A percentile compares a stretch with the other conserved stretches of the same genome.
Evolutionary conservation across 2,329 filamentous ascomycete species (phyloP).

Genomic region (Colletotrichum higginsianum): DNA sequence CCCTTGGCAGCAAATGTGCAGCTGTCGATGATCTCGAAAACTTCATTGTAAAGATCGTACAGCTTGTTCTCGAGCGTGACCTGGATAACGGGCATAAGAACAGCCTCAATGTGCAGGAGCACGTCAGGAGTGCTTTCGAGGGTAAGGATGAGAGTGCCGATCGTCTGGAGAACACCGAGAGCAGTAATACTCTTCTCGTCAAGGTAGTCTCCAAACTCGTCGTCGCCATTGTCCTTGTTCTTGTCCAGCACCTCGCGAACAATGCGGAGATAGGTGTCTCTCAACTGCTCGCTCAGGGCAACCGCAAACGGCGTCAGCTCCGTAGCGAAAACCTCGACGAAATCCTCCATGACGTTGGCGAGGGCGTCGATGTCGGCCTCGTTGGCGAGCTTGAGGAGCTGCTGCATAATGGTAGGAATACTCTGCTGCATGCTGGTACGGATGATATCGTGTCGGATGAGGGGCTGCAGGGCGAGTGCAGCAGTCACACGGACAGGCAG

Average conservation of each 20-base stretch:
- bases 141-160: slow-evolving; percentile 96
- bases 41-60: slow-evolving; percentile 97
- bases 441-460: slow-evolving; percentile 96
- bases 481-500: slow-evolving; percentile 95
- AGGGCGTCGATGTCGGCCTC: slow-evolving; percentile 98
- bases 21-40: slow-evolving; percentile 99
- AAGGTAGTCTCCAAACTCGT: slow-evolving; percentile 88
- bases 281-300: slow-evolving; percentile 93
- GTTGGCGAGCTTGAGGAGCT: slow-evolving; percentile 95
- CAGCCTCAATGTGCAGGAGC: slow-evolving; percentile 91
- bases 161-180: slow-evolving; percentile 95
- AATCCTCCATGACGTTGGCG: slow-evolving; percentile 99
- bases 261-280: slow-evolving; percentile 96
- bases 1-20: slow-evolving; percentile 98
- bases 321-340: slow-evolving; percentile 97
- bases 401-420: slow-evolving; percentile 99
- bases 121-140: slow-evolving; percentile 98
- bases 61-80: slow-evolving; percentile 98
- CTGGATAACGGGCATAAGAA: slow-evolving; percentile 96
- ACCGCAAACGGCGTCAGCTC: slow-evolving; percentile 98
- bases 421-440: slow-evolving; percentile 96
- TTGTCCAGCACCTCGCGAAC: slow-evolving; percentile 92
- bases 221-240: slow-evolving; percentile 81
- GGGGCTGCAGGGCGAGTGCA: slow-evolving; percentile 91
- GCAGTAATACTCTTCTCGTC: slow-evolving; percentile 99